Evolutionary conservation across 2,329 filamentous ascomycete genomes (phyloP).

Genomic region (Cladosporium phlei): DNA sequence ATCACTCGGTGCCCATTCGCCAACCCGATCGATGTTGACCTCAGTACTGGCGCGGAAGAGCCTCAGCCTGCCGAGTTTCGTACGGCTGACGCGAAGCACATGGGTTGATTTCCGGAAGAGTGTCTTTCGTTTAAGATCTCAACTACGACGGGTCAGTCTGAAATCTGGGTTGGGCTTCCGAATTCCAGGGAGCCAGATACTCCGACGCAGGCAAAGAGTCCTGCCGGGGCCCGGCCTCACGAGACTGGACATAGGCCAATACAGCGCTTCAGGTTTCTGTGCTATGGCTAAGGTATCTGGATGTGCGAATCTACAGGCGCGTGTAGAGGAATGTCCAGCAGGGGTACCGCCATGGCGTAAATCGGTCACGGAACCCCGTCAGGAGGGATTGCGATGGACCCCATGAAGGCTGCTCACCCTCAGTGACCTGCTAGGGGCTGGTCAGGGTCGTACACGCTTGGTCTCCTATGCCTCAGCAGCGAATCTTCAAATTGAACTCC

Average conservation of each 20-base stretch:
- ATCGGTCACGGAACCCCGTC: no score
- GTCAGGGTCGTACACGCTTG: no score
- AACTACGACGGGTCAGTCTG: slow-evolving; percentile 1
- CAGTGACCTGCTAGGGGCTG: no score
- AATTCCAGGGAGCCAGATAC: not conserved
- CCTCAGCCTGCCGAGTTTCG: slow-evolving; percentile 32
- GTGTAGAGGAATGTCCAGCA: no score
- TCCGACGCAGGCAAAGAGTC: not conserved
- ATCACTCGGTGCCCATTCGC: slow-evolving; percentile 44
- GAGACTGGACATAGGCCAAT: not conserved
- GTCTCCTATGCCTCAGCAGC: no score
- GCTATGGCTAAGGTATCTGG: no score
- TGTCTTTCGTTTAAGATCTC: not conserved
- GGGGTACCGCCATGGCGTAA: no score
- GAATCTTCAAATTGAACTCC: no score
- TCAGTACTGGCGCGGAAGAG: slow-evolving; percentile 37
- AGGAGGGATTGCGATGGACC: no score
- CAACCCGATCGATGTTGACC: slow-evolving; percentile 38
- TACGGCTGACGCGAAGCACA: slow-evolving; percentile 28
- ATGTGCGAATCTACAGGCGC: no score
- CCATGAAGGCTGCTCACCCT: no score
- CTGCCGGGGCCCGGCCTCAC: not conserved
- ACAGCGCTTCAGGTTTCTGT: not conserved
- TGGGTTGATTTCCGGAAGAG: not conserved
- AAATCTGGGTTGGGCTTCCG: not conserved